A percentile compares a stretch with the other conserved stretches of the same genome.
These are phyloP conservation scores for Arthrocladium fulminans DNA, from an alignment of 2,329 filamentous ascomycete genomes.

Conservation along the genomic window DNA sequence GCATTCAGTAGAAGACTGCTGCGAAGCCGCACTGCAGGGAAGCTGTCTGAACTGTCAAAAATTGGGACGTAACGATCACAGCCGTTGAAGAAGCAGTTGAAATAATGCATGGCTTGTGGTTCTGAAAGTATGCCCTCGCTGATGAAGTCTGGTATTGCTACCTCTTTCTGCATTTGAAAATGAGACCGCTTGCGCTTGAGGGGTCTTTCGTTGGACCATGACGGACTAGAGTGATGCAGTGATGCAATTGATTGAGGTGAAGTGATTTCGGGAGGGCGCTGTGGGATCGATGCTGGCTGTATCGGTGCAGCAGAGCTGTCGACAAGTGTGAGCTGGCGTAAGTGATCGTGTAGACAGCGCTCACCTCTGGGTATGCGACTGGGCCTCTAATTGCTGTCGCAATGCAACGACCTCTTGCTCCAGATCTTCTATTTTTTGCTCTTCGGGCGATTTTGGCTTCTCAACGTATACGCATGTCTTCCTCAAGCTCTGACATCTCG, in stretches of 20 bases:
- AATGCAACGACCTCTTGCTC: slow-evolving; percentile 28
- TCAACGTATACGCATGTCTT: slow-evolving; percentile 33
- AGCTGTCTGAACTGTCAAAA: slow-evolving; percentile 40
- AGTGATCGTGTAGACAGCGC: neutral
- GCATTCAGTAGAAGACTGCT: slow-evolving; percentile 45
- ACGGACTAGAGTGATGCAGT: slow-evolving; percentile 1
- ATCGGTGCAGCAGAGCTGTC: neutral
- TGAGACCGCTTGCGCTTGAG: slow-evolving; percentile 26
- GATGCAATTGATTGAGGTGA: slow-evolving; percentile 5
- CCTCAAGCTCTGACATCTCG: slow-evolving; percentile 27
- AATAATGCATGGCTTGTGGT: slow-evolving; percentile 28
- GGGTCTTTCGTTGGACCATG: slow-evolving; percentile 3
- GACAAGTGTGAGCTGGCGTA: neutral
- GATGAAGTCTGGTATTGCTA: slow-evolving; percentile 29
- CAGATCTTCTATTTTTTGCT: slow-evolving; percentile 26
- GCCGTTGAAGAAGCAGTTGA: slow-evolving; percentile 31
- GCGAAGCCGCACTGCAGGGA: slow-evolving; percentile 37
- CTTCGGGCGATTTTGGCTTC: slow-evolving; percentile 20
- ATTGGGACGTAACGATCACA: slow-evolving; percentile 43
- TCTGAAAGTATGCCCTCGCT: slow-evolving; percentile 28
- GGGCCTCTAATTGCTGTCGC: slow-evolving; percentile 22
- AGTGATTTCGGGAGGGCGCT: neutral
- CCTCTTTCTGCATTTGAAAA: slow-evolving; percentile 28
- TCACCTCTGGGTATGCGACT: slow-evolving; percentile 26
- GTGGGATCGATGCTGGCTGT: too few species aligned